Evolutionary conservation across 2,329 filamentous ascomycete species (phyloP).

Genomic region (Monilinia polystroma): DNA sequence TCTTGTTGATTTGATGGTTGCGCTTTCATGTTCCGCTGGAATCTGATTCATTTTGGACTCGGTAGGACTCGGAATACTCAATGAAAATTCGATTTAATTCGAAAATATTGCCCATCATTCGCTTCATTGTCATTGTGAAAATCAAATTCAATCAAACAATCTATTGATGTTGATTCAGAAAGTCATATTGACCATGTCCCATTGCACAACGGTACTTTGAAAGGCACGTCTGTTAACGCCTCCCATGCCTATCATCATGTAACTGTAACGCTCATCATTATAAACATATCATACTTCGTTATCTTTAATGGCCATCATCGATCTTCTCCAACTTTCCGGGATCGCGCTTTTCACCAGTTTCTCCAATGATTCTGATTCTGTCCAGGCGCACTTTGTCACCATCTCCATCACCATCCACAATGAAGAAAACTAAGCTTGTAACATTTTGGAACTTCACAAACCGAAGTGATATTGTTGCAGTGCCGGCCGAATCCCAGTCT

Average conservation of each 20-base stretch:
- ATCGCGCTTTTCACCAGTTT: conserved; percentile 85
- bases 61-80: background rate
- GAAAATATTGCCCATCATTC: background rate
- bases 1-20: background rate
- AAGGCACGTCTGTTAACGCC: conserved; percentile 30
- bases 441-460: conserved; percentile 99
- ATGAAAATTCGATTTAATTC: background rate
- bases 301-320: conserved; percentile 67
- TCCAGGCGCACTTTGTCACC: conserved; percentile 84
- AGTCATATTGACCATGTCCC: conserved; percentile 2
- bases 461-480: conserved; percentile 69
- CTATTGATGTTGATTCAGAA: background rate
- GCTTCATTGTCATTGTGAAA: background rate
- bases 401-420: conserved; percentile 80
- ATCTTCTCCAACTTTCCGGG: conserved; percentile 97
- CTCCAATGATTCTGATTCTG: conserved; percentile 76
- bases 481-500: conserved; percentile 81
- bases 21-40: too few species aligned
- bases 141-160: background rate
- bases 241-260: conserved; percentile 22
- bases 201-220: conserved; percentile 18
- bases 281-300: conserved; percentile 22
- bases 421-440: conserved; percentile 80
- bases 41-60: too few species aligned
- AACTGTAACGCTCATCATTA: conserved; percentile 18